A percentile compares a stretch with the other conserved stretches of the same genome.
phyloP scores from a whole-genome alignment of 192 early-diverging fungal species.

The Coemansia sp. region DNA sequence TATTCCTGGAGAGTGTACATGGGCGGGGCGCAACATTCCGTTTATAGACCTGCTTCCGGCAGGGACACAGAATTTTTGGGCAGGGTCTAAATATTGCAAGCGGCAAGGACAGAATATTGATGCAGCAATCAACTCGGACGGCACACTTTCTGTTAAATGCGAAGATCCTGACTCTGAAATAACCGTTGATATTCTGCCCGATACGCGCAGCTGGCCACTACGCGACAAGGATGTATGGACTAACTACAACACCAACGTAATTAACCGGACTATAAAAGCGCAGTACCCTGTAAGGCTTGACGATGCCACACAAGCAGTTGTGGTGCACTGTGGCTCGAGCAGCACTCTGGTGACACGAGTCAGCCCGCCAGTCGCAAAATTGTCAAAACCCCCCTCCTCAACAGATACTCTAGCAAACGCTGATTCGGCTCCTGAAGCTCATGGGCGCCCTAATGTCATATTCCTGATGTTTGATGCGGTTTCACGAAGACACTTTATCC shows the following conservation, averaged over 20 bases:
- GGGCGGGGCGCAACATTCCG: constrained; percentile 55
- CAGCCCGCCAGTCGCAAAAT: constrained; percentile 17
- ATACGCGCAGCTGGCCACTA: constrained; percentile 52
- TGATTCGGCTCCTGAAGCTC: neutral
- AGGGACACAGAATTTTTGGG: constrained; percentile 61
- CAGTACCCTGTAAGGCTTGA: constrained; percentile 25
- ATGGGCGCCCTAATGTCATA: constrained; percentile 51
- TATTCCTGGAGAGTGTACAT: constrained; percentile 44
- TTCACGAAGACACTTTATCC: constrained; percentile 55
- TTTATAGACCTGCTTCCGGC: constrained; percentile 55
- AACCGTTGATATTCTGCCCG: constrained; percentile 53
- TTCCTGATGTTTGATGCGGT: constrained; percentile 58
- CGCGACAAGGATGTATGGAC: constrained; percentile 51
- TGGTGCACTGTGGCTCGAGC: constrained; percentile 47
- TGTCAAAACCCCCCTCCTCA: constrained; percentile 12
- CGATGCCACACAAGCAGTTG: constrained; percentile 47
- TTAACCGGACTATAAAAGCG: constrained; percentile 25
- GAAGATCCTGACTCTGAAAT: neutral
- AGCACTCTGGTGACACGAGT: constrained; percentile 40
- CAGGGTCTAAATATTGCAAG: constrained; percentile 44
- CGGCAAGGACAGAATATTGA: constrained; percentile 27
- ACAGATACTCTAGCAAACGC: constrained; percentile 4
- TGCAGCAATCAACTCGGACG: constrained; percentile 39
- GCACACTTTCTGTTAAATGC: constrained; percentile 40
- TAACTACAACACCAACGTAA: constrained; percentile 46